Evolutionary conservation across 179 eudicot species (phyloP).

Genomic region (Spinacia oleracea): DNA sequence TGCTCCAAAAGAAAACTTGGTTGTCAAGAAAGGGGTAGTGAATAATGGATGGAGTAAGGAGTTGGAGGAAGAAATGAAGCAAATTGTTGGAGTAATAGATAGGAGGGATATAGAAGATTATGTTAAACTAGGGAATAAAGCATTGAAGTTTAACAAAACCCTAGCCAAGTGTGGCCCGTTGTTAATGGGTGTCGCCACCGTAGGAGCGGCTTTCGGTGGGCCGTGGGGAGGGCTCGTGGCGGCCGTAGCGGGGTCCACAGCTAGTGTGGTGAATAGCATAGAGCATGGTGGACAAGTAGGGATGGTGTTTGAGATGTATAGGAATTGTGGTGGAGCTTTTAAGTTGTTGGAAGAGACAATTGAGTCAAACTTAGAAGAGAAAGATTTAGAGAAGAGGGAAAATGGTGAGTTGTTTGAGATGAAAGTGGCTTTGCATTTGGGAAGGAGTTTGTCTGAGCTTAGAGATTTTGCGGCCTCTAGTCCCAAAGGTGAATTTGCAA

Average conservation of each 20-base stretch:
- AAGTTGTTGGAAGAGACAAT: conserved; percentile 43
- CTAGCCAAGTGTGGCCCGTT: conserved; percentile 49
- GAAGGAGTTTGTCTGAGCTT: conserved; percentile 64
- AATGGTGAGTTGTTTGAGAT: conserved; percentile 64
- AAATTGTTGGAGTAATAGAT: conserved; percentile 32
- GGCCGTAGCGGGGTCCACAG: conserved; percentile 46
- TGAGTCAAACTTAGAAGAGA: conserved; percentile 39
- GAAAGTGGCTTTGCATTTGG: conserved; percentile 64
- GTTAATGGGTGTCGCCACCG: conserved; percentile 55
- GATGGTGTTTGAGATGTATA: conserved; percentile 75
- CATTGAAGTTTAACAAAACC: conserved; percentile 49
- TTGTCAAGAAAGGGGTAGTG: conserved; percentile 9
- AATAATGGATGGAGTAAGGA: conserved; percentile 46
- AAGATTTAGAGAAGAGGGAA: conserved; percentile 34
- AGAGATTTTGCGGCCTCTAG: conserved; percentile 45
- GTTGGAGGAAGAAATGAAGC: conserved; percentile 53
- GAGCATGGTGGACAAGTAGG: conserved; percentile 81
- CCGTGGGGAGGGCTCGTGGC: conserved; percentile 40
- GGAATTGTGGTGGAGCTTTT: conserved; percentile 62
- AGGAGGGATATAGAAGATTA: conserved; percentile 52
- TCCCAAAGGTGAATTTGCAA: conserved; percentile 31
- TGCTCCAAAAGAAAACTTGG: background rate
- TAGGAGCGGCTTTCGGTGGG: conserved; percentile 41
- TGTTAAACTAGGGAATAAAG: conserved; percentile 47
- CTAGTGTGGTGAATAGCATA: conserved; percentile 45